Evolutionary conservation across 805 yeast genomes (phyloP).

Genomic region (Scheffersomyces coipomensis): DNA sequence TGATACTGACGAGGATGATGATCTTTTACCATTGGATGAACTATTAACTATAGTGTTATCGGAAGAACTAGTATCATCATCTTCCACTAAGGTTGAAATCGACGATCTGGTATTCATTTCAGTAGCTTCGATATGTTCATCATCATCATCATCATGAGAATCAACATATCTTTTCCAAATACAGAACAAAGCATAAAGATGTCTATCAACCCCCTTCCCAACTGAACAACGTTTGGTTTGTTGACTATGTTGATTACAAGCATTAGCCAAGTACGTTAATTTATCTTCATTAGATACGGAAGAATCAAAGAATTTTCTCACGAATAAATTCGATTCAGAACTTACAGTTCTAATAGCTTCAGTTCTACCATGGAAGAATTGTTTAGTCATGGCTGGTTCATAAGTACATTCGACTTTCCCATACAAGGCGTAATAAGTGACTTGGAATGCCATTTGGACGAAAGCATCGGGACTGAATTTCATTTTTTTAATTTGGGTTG

Average conservation of each 20-base stretch:
- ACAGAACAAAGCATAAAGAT: constrained; percentile 81
- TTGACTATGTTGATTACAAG: constrained; percentile 67
- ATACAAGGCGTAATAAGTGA: constrained; percentile 86
- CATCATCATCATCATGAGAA: constrained; percentile 16
- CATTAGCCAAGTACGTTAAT: constrained; percentile 56
- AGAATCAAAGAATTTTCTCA: constrained; percentile 76
- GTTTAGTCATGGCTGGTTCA: constrained; percentile 95
- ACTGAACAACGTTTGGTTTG: constrained; percentile 67
- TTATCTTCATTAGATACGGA: constrained; percentile 58
- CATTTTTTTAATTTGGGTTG: constrained; percentile 75
- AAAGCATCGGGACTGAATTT: constrained; percentile 93
- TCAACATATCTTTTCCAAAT: constrained; percentile 73
- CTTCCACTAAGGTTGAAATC: constrained; percentile 13
- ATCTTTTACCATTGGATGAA: constrained; percentile 1
- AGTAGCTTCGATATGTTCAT: constrained; percentile 11
- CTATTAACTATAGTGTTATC: constrained; percentile 29
- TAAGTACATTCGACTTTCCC: constrained; percentile 93
- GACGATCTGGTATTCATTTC: constrained; percentile 13
- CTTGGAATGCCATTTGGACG: constrained; percentile 90
- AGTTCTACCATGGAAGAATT: constrained; percentile 84
- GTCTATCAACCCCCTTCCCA: constrained; percentile 92
- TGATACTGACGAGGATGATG: too few relatives aligned
- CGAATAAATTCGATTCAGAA: constrained; percentile 75
- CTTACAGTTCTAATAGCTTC: constrained; percentile 89
- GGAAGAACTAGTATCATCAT: constrained; percentile 18